phyloP scores from a whole-genome alignment of 1,284 basidiomycete genomes.

The Marasmius sp. region DNA sequence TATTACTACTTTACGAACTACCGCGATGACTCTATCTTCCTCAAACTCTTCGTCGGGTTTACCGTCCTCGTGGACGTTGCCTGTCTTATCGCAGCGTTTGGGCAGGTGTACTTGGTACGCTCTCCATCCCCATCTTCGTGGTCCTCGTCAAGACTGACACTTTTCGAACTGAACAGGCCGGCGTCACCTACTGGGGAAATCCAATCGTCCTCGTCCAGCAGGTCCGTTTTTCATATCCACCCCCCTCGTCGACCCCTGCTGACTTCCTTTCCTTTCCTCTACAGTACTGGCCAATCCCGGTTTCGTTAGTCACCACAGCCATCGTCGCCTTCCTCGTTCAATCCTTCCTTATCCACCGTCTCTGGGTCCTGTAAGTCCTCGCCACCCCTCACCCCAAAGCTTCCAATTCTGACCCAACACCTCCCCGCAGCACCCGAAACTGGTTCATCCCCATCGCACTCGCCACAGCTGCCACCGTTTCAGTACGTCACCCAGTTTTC shows the following conservation, averaged over 20 bases:
- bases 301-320: conserved; percentile 1
- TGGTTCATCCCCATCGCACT: not conserved
- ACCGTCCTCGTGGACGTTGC: not conserved
- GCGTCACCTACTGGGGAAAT: conserved; percentile 6
- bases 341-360: conserved; percentile 3
- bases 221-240: not conserved
- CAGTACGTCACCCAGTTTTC: not conserved
- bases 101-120: conserved; percentile 8
- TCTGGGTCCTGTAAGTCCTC: not conserved
- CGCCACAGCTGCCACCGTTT: not conserved
- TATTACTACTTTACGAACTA: conserved; percentile 2
- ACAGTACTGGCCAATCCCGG: conserved; percentile 7
- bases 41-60: conserved; percentile 3
- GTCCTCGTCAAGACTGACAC: not conserved
- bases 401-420: not conserved
- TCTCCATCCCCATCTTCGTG: not conserved
- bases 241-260: not conserved
- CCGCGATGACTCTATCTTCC: not conserved
- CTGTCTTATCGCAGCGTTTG: not conserved
- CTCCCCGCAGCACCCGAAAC: not conserved
- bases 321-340: conserved; percentile 4
- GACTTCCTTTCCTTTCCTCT: not conserved
- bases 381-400: not conserved
- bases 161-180: not conserved
- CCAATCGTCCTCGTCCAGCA: not conserved